Evolutionary conservation across 257 asterid genomes (phyloP), one percentile per base, ranked within the genome.

Genomic region (Solanum etuberosum): DNA sequence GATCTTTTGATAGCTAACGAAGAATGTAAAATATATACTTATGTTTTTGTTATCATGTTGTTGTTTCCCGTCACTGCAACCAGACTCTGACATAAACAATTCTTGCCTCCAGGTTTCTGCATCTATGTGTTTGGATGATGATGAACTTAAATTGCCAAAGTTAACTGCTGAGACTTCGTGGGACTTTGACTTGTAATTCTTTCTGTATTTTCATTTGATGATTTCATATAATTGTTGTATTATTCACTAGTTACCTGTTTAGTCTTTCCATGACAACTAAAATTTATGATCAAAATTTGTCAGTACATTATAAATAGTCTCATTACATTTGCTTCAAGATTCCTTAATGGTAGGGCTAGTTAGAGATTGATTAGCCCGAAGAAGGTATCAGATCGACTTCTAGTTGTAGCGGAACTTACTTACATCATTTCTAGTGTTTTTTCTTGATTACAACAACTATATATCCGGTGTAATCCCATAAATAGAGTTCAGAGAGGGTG

Each of bases 161-260:
- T 35, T 96, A 90, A 87, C 90, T 71, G 99, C 98, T 2, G 99
- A 96, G 91, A 93, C 93, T 21, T 88, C 91, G 65, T 96, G 97
- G 98, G 96, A 94, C 86, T 91, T 93, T 21, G 98, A 92, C 89
- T 85, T 95, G 93, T 95, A 93, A 96, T 90, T 43, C 46, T 12
- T 85, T 37, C 8, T 42, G 37, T 10, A 42, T 77, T 77, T 42
- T 15, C 81, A n/a, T 43, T 32, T 32, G 71, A 63, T 59, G 63
- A 68, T 35, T 40, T 27, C 63, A 27, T 27, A 15, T 78, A 27
- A 25, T 78, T 6, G 84, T 43, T 78, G 63, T 43, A 42, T 29
- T 76, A 38, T 42, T 74, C 34, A 6, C 21, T 12, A 77, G 23
- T 77, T 21, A 43, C 9, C 25, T 74, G 20, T 74, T 73, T 74